These are phyloP conservation scores for Diaporthe sp. DNA, from an alignment of 2,329 filamentous ascomycete species.

Conservation along the genomic window DNA sequence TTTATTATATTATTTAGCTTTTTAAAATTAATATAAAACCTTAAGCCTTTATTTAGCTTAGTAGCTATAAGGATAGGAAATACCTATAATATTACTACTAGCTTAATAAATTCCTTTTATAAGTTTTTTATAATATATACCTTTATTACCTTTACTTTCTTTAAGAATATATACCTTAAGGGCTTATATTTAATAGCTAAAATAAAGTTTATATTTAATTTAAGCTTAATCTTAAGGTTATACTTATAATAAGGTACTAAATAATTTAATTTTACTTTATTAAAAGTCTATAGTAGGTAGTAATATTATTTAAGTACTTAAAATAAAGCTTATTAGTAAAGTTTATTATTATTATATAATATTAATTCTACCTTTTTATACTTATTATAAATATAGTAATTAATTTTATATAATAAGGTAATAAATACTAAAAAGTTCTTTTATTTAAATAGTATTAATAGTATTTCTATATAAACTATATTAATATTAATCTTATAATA, in stretches of 20 bases:
- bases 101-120: neutral
- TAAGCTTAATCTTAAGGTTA: constrained; percentile 39
- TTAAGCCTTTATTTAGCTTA: too few relatives aligned
- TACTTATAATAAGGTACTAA: neutral
- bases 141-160: neutral
- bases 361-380: neutral
- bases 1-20: neutral
- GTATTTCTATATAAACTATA: neutral
- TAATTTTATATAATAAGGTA: neutral
- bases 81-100: too few relatives aligned
- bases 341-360: neutral
- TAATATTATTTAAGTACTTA: neutral
- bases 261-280: neutral
- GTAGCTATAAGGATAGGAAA: too few relatives aligned
- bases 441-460: neutral
- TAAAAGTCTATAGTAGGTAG: neutral
- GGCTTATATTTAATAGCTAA: neutral
- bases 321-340: neutral
- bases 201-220: constrained; percentile 37
- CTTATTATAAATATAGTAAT: neutral
- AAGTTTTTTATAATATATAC: neutral
- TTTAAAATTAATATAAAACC: neutral
- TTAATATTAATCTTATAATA: neutral
- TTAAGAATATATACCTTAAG: constrained; percentile 37
- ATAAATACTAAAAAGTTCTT: neutral